Base-by-base conservation (phyloP, 2,329 filamentous ascomycete species). In the Fusarium tjaetaba region DNA sequence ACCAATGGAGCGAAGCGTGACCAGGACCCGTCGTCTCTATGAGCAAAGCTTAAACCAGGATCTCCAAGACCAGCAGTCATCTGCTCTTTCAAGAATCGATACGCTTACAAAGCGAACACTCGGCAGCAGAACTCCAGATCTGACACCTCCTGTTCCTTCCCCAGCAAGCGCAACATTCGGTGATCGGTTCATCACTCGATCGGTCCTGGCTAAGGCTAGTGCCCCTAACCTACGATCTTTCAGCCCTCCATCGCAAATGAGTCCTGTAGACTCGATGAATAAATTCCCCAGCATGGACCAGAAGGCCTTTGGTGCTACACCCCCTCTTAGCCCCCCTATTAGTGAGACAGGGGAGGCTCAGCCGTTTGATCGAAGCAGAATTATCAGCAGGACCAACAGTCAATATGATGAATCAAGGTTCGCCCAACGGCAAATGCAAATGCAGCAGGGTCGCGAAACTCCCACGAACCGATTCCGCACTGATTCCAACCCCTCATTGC, bases 351-450 rank as follows among this genome's bases (percentile, higher is more conserved):
- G 92, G 34, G 93, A 96, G n/a, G 84, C 87, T 22, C 83, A 88
- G 4, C 81, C 88, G 2, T 86, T 97, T 20, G 95, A 97, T 75
- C 86, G 90, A 52, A 94, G 93, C 58, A 97, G 96, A 79, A 97
- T 94, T 0, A 93, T 94, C 2, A 83, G 86, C 26, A 83, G 88
- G 30, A 87, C 88, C 68, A 92, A 92, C 73, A 89, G 92, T 57
- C 89, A 91, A 13, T 97, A 96, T 75, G 94, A 97, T 77, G 95
- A 98, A 78, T 90, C 92, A 26, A 93, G 94, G 78, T 98, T 94
- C 77, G 89, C 93, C 10, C 92, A 97, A 79, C 90, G 94, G 49
- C 93, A 97, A 78, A 85, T 93, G 53, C 93, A 95, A 80, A 89
- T 97, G 80, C 93, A 96, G 72, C 89, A 93, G 77, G 93, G 91